phyloP scores from a whole-genome alignment of 2,329 filamentous ascomycete genomes.

The Verruconis gallopava region DNA sequence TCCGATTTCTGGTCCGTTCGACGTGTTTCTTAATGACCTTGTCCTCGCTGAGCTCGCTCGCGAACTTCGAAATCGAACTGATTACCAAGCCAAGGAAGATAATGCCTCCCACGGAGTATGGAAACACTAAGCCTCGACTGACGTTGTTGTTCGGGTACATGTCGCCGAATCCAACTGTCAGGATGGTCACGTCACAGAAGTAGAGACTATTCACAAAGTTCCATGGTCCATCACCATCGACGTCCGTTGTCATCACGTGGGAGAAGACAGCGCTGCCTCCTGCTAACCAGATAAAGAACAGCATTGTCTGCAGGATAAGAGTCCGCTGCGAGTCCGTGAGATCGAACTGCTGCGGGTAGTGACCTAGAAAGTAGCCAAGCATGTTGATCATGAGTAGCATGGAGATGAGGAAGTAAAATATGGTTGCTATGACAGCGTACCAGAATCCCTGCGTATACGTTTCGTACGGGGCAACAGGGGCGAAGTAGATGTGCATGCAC shows the following conservation, averaged over 20 bases:
- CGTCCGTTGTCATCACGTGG: conserved; percentile 42
- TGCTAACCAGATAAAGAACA: conserved; percentile 70
- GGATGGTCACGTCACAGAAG: conserved; percentile 30
- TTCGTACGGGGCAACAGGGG: conserved; percentile 33
- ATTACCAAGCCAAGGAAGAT: conserved; percentile 78
- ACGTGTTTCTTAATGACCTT: conserved; percentile 50
- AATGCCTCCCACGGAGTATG: conserved; percentile 71
- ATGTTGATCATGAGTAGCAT: conserved; percentile 69
- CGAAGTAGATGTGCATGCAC: conserved; percentile 50
- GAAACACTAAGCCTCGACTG: conserved; percentile 61
- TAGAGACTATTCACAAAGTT: conserved; percentile 56
- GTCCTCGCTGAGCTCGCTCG: conserved; percentile 44
- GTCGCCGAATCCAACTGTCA: conserved; percentile 35
- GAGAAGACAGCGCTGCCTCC: conserved; percentile 66
- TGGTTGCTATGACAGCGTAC: conserved; percentile 69
- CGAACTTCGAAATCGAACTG: conserved; percentile 60
- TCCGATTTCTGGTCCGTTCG: conserved; percentile 39
- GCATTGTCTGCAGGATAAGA: conserved; percentile 79
- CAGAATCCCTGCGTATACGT: conserved; percentile 72
- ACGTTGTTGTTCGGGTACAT: conserved; percentile 43
- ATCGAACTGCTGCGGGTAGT: conserved; percentile 66
- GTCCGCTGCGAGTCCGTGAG: conserved; percentile 73
- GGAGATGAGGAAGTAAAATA: conserved; percentile 67
- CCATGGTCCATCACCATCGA: conserved; percentile 38
- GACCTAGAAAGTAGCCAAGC: conserved; percentile 58